Conservation (phyloP, 805 yeast genomes). For the Candida khao-thaluensis region DNA sequence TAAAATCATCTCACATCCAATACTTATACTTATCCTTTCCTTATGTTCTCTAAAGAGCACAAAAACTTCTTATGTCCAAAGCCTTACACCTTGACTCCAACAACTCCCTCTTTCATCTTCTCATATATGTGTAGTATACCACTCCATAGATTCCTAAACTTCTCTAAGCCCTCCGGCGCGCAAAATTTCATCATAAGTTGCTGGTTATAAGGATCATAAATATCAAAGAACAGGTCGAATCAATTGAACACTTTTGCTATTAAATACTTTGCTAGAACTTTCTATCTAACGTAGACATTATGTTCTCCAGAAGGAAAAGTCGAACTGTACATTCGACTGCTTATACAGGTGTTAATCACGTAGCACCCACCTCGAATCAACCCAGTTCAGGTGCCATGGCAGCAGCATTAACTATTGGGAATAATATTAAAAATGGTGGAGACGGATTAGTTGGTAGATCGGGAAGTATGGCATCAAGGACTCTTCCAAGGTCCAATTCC, state of each 20-base stretch:
- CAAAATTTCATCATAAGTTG: constrained; percentile 4
- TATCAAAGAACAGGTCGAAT: neutral
- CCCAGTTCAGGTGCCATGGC: constrained; percentile 43
- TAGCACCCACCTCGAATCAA: constrained; percentile 30
- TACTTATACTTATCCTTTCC: no score
- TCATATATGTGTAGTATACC: no score
- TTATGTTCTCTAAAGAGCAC: no score
- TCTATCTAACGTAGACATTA: no score
- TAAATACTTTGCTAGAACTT: no score
- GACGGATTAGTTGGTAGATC: constrained; percentile 1
- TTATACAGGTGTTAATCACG: constrained; percentile 44
- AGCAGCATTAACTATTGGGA: constrained; percentile 45
- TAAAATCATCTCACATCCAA: no score
- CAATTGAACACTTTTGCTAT: no score
- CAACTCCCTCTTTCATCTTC: no score
- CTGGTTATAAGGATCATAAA: constrained; percentile 3
- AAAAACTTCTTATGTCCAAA: no score
- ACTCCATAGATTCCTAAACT: no score
- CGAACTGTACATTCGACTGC: constrained; percentile 33
- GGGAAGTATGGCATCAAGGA: neutral
- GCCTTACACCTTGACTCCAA: no score
- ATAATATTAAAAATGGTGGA: constrained; percentile 17
- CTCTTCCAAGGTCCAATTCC: constrained; percentile 3
- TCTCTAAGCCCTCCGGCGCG: no score
- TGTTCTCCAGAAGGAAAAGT: constrained; percentile 32